A percentile compares a stretch with the other conserved stretches of the same genome.
These are phyloP conservation scores for Nadsonia starkeyi-henricii DNA, from an alignment of 1,139 yeast genomes.

Conservation along the genomic window DNA sequence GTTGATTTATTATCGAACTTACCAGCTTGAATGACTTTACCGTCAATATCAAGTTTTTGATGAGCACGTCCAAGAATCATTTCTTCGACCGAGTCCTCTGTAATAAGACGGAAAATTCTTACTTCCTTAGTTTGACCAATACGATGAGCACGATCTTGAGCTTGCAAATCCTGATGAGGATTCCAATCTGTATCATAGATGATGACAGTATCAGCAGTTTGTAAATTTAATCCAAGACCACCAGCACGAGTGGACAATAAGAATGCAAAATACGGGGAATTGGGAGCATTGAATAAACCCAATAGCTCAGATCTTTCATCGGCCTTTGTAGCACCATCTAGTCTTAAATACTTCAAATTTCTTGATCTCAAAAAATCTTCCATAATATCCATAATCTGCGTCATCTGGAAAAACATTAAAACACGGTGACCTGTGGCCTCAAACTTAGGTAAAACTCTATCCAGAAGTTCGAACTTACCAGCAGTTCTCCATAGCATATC, in stretches of 20 bases:
- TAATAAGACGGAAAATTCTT: constrained; percentile 77
- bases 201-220: constrained; percentile 93
- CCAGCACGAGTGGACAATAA: constrained; percentile 92
- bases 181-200: constrained; percentile 97
- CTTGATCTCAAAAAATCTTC: constrained; percentile 77
- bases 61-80: constrained; percentile 88
- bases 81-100: constrained; percentile 90
- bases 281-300: constrained; percentile 71
- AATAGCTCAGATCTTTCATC: constrained; percentile 84
- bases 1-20: constrained; percentile 95
- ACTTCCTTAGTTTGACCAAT: constrained; percentile 97
- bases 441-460: constrained; percentile 78
- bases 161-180: constrained; percentile 97
- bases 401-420: constrained; percentile 93
- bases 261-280: constrained; percentile 82
- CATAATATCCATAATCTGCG: constrained; percentile 97
- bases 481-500: constrained; percentile 70
- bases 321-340: constrained; percentile 91
- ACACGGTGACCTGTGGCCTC: constrained; percentile 79
- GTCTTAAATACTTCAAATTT: constrained; percentile 66
- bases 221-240: constrained; percentile 89
- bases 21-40: constrained; percentile 97
- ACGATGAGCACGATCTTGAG: constrained; percentile 97
- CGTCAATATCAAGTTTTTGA: constrained; percentile 88
- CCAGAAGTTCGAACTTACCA: constrained; percentile 87